Percentiles rank a stretch among this genome's conserved stretches.
phyloP scores from a whole-genome alignment of 768 basidiomycete genomes.

The Lactifluus echinatus region DNA sequence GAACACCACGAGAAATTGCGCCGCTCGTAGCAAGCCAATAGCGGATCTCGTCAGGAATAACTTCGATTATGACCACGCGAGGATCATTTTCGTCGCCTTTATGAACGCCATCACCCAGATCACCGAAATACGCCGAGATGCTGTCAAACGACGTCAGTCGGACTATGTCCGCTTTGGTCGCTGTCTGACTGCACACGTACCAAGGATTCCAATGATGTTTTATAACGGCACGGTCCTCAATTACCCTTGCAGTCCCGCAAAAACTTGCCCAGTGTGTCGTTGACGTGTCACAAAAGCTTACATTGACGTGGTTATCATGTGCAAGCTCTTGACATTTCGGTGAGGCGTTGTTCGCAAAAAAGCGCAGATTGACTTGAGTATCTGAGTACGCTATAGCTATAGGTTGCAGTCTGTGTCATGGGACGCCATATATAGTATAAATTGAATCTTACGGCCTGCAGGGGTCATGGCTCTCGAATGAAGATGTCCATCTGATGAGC shows the following conservation, averaged over 20 bases:
- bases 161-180: too few species aligned
- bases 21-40: conserved; percentile 70
- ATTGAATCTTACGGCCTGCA: conserved; percentile 42
- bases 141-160: conserved; percentile 27
- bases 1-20: conserved; percentile 45
- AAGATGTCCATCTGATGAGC: conserved; percentile 52
- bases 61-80: conserved; percentile 68
- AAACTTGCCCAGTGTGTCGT: conserved; percentile 77
- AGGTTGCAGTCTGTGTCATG: too few species aligned
- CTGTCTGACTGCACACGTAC: too few species aligned
- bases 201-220: conserved; percentile 52
- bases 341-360: conserved; percentile 66
- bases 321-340: conserved; percentile 71
- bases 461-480: conserved; percentile 81
- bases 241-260: conserved; percentile 61
- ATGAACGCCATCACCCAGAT: conserved; percentile 78
- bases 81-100: conserved; percentile 76
- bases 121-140: conserved; percentile 72
- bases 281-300: conserved; percentile 61
- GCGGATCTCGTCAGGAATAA: conserved; percentile 71
- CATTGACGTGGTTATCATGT: conserved; percentile 70
- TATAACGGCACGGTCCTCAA: conserved; percentile 52
- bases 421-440: too few species aligned
- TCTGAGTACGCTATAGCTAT: conserved; percentile 34
- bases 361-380: conserved; percentile 48